phyloP scores from a whole-genome alignment of 148 eudicot genomes.

The Chenopodium formosanum region DNA sequence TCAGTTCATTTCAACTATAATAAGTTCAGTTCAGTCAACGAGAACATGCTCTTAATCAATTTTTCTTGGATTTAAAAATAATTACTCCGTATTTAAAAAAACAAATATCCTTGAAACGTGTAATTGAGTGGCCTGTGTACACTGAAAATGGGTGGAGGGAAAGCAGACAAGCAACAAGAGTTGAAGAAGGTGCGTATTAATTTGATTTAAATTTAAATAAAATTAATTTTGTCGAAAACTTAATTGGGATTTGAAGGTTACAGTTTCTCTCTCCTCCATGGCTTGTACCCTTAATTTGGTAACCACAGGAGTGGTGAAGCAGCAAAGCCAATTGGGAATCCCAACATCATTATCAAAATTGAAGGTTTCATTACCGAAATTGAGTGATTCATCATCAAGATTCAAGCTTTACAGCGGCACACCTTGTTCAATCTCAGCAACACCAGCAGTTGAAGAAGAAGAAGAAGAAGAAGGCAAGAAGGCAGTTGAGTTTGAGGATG shows the following conservation, averaged over 20 bases:
- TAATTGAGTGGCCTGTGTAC: neutral
- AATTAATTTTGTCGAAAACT: too few species aligned
- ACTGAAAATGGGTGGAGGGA: neutral
- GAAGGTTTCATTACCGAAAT: neutral
- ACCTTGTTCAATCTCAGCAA: neutral
- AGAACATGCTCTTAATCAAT: too few species aligned
- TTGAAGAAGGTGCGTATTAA: neutral
- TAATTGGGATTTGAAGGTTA: too few species aligned
- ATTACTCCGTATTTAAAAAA: too few species aligned
- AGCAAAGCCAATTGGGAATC: neutral
- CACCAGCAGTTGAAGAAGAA: neutral
- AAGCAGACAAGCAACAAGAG: neutral
- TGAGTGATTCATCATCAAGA: neutral
- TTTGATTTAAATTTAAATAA: neutral
- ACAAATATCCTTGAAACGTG: neutral
- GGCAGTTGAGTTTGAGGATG: neutral
- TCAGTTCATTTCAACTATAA: too few species aligned
- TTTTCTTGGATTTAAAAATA: too few species aligned
- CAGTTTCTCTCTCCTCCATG: neutral
- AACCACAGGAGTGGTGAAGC: neutral
- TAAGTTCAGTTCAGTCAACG: too few species aligned
- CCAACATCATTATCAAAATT: neutral
- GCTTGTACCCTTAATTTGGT: neutral
- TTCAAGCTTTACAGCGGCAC: constrained; percentile 1
- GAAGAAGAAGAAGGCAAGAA: neutral